Base-by-base conservation (phyloP, 2,329 filamentous ascomycete genomes). In the Metarhizium robertsii region DNA sequence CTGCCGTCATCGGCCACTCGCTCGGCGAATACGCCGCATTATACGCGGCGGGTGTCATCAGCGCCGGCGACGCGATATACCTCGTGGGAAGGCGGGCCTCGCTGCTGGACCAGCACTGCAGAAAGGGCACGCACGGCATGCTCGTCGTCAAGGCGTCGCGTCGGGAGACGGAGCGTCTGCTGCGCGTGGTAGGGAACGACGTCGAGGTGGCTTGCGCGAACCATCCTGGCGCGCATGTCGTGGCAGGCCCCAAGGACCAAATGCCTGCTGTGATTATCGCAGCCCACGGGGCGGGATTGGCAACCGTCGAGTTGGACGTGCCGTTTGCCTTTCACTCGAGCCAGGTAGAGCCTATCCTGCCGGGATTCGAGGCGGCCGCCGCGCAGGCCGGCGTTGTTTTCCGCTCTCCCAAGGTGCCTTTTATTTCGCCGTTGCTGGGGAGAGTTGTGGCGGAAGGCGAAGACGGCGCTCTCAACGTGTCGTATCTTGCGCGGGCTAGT, bases 1-100 rank as follows among this genome's bases (percentile, higher is more conserved):
- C 77, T 16, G 79, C 73, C 6, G 80, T 84, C 1, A 66, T 83
- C 14, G 81, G 81, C 18, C 81, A 83, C 68, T 88, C 84, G 61
- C 72, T 90, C 32, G 87, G 87, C 53, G 86, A 90, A 67, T 90
- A 89, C 62, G 85, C 87, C 42, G 86, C 87, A 45, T 79, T 90
- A 11, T 79, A 87, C 62, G 77, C 84, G 45, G 84, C 87, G 53
- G 87, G 86, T 52, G 85, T 90, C 16, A 73, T 90, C 34, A 87
- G 85, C 18, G 83, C 81, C 20, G 81, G 81, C 61, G 87, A 90
- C 65, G 82, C 86, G 64, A 80, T 92, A 55, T 85, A 84, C 60
- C 75, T 92, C 1, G 86, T 91, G 20, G 87, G 87, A 43, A 69
- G 74, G 53, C 80, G 88, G 59, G 87, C 87, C 16, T 73, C 80